A percentile compares a stretch with the other conserved stretches of the same genome.
Evolutionary conservation across 148 eudicot species (phyloP).

Genomic region (Camellia lanceoleosa): DNA sequence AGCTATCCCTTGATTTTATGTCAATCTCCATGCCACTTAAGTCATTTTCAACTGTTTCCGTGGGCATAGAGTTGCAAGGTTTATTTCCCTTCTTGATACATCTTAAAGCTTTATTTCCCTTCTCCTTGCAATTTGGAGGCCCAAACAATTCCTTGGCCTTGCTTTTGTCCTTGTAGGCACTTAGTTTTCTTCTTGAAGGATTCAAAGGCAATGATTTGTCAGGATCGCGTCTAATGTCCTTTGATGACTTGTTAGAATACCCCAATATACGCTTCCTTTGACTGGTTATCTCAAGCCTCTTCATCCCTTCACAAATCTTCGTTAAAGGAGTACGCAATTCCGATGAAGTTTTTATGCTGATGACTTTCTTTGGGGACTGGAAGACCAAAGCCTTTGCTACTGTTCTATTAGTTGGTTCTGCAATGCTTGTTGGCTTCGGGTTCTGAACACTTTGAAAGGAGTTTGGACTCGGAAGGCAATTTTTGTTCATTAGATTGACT

Average conservation of each 20-base stretch:
- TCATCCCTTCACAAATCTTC: slow-evolving; percentile 61
- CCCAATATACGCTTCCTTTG: slow-evolving; percentile 44
- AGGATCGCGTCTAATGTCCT: slow-evolving; percentile 10
- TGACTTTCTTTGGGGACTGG: slow-evolving; percentile 59
- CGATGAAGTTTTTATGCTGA: slow-evolving; percentile 33
- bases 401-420: slow-evolving; percentile 36
- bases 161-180: slow-evolving; percentile 26
- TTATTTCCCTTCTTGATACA: not conserved
- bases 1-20: slow-evolving; percentile 22
- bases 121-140: slow-evolving; percentile 12
- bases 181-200: slow-evolving; percentile 21
- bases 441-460: slow-evolving; percentile 74
- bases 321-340: slow-evolving; percentile 60
- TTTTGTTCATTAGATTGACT: slow-evolving; percentile 25
- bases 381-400: slow-evolving; percentile 64
- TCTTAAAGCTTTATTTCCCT: not conserved
- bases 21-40: slow-evolving; percentile 28
- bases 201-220: slow-evolving; percentile 21
- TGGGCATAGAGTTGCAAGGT: slow-evolving; percentile 3
- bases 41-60: slow-evolving; percentile 21
- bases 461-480: slow-evolving; percentile 31
- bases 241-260: slow-evolving; percentile 26
- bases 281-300: slow-evolving; percentile 49
- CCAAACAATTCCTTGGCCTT: slow-evolving; percentile 14
- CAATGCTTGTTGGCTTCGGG: slow-evolving; percentile 35